Evolutionary conservation across 192 early-diverging fungal genomes (phyloP).

Genomic region (Thamnidium elegans): DNA sequence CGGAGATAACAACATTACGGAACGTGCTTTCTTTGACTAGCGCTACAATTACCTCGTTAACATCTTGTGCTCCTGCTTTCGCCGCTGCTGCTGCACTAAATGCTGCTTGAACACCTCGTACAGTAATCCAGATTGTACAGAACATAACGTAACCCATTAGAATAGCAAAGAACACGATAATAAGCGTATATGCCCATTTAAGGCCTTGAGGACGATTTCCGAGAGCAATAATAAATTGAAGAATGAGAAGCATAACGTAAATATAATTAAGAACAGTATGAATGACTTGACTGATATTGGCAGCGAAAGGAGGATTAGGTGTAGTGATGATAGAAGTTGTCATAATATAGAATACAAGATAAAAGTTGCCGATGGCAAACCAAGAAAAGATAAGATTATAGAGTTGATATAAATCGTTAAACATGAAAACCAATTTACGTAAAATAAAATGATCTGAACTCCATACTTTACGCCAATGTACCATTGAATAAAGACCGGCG

Average conservation of each 20-base stretch:
- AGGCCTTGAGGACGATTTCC: constrained; percentile 96
- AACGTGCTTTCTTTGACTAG: constrained; percentile 43
- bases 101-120: constrained; percentile 19
- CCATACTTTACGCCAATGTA: constrained; percentile 63
- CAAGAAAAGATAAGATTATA: constrained; percentile 63
- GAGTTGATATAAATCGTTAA: constrained; percentile 69
- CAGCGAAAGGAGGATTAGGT: constrained; percentile 29
- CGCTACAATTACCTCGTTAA: constrained; percentile 30
- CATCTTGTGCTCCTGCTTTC: constrained; percentile 11
- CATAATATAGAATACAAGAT: constrained; percentile 88
- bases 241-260: constrained; percentile 68
- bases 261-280: constrained; percentile 43
- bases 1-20: constrained; percentile 51
- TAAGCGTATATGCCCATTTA: constrained; percentile 69
- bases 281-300: constrained; percentile 32
- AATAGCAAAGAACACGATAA: constrained; percentile 61
- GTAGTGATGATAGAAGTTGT: constrained; percentile 47
- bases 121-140: constrained; percentile 34
- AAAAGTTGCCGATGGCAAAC: constrained; percentile 78
- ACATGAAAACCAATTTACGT: constrained; percentile 59
- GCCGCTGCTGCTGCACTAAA: background rate
- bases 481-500: constrained; percentile 70
- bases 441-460: constrained; percentile 60
- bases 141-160: constrained; percentile 44
- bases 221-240: constrained; percentile 84